These are phyloP conservation scores for Hawksworthiomyces lignivorus DNA, from an alignment of 2,329 filamentous ascomycete genomes.

Conservation along the genomic window DNA sequence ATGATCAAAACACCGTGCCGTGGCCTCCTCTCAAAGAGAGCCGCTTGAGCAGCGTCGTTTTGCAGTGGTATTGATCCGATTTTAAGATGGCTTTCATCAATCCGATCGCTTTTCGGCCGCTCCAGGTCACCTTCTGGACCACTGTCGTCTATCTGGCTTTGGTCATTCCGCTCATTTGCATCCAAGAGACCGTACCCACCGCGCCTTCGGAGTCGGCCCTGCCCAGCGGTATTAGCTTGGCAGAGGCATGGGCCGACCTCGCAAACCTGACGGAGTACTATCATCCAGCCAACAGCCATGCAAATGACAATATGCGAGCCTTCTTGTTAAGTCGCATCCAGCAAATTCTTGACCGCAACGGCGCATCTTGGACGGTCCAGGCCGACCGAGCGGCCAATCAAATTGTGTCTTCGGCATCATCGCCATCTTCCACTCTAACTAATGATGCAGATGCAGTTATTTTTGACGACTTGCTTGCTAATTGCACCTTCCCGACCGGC, in stretches of 20 bases:
- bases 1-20: too few species aligned
- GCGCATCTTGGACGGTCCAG: conserved; percentile 38
- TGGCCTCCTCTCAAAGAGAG: not conserved
- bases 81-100: conserved; percentile 27
- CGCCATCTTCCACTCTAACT: not conserved
- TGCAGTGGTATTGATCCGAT: too few species aligned
- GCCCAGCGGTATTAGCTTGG: conserved; percentile 65
- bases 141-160: conserved; percentile 71
- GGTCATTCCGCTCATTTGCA: conserved; percentile 60
- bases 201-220: conserved; percentile 44
- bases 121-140: conserved; percentile 74
- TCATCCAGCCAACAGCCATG: conserved; percentile 82
- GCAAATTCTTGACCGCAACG: conserved; percentile 59
- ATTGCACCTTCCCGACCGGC: conserved; percentile 57
- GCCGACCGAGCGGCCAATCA: too few species aligned
- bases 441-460: conserved; percentile 40
- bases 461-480: conserved; percentile 72
- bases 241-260: conserved; percentile 80
- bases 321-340: conserved; percentile 68
- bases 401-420: not conserved
- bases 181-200: conserved; percentile 69
- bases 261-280: conserved; percentile 65
- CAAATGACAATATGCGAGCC: conserved; percentile 71
- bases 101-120: conserved; percentile 68
- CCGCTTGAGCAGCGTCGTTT: too few species aligned